Base-by-base conservation (phyloP, 495 filamentous ascomycete genomes). In the Xeromyces bisporus region DNA sequence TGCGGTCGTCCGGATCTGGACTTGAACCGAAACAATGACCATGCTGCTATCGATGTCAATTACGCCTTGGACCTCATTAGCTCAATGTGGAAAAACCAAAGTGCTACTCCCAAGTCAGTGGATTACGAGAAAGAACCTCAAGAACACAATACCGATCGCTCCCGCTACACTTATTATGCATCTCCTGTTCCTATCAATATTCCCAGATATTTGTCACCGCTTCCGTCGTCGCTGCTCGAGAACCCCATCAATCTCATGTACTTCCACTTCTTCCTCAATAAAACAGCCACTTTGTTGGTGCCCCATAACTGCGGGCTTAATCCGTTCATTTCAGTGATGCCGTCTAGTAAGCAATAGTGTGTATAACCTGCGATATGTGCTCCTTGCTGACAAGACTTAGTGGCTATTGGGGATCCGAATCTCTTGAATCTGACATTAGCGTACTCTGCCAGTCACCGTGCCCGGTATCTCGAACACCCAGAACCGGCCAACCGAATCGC, bases 401-500 rank as follows among this genome's bases (percentile, higher is more conserved):
- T 81, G 76, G 76, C 77, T 31, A 61, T 78, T 33, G 50, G 55
- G 33, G 69, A 80, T 34, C 57, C 64, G 3, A 73, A 80, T 46
- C 63, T 92, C 23, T 60, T 89, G 18, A 77, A 81, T 35, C 56
- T 92, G 29, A 61, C 87, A 27, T 66, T 92, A 25, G 79, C 83
- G 13, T 92, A 82, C 46, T 81, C 75, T 11, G 83, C 83, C 15
- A 77, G 71, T 33, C 83, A 92, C 46, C 74, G 82, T 29, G 80
- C 83, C 15, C 71, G 79, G 15, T 70, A 86, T 18, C 51, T 92
- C 18, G 62, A 67, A 7, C 77, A 85, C 28, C 65, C 66, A 1
- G 82, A 89, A 46, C 83, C 83, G 1, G 66, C 70, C 4, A 79
- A 69, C 44, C 71, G 83, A 15, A 91, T 91, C 28, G 79, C 80